Base-by-base conservation (phyloP, 805 yeast species). In the Candida montana region DNA sequence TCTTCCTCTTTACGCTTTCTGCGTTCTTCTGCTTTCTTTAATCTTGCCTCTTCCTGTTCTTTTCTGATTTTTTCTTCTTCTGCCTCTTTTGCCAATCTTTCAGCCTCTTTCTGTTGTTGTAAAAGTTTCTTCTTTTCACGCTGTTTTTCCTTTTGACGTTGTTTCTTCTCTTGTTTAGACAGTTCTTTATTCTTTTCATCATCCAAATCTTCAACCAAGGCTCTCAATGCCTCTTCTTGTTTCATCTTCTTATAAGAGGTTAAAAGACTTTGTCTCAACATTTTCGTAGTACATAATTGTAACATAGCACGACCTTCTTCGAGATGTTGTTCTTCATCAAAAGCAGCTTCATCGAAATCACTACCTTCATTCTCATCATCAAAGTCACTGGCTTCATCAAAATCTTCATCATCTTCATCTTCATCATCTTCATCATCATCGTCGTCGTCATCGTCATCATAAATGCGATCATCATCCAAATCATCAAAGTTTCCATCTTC, bases 251-350 rank as follows among this genome's bases (percentile, higher is more conserved):
- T 83, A 56, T 81, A 89, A 0, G 95, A 86, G 24, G 74, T 77
- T 54, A 84, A 69, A 26, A 90, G 74, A 34, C 88, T 74, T 50
- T 77, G 80, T 54, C 84, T 86, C 51, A 90, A 73, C 57, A 87
- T 69, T 40, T 86, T 78, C 5, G 93, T 82, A 1, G 90, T 85
- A 42, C 88, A 83, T 40, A 85, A 71, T 53, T 86, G 88, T 47
- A 90, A 74, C 70, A 87, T 74, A 20, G 83, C 78, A 30, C 90
- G 82, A 11, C 91, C 82, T 62, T 89, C 95, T 53, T 78, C 81
- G 54, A 85, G 64, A 38, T 89, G 72, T 58, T 71, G 82, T 45
- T 77, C 83, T 39, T 80, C 82, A 46, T 72, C 78, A n/a, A 65
- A 46, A 11, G 61, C 66, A 36, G 67, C 63, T 34, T 67, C 58